phyloP scores from a whole-genome alignment of 345 rosid species.

The Anastatica hierochuntica region DNA sequence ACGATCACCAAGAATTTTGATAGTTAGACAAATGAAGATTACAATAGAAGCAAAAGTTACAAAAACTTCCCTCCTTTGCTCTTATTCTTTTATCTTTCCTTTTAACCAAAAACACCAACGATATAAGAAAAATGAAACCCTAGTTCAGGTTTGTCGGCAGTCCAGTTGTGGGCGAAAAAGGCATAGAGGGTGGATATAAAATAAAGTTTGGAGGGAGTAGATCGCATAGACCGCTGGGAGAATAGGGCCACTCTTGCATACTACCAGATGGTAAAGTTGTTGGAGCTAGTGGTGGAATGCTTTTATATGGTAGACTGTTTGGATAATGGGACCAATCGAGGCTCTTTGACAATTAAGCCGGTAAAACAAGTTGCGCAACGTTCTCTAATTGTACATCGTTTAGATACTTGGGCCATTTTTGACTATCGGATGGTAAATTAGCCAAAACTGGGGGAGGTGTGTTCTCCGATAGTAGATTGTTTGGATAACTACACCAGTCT shows the following conservation, averaged over 20 bases:
- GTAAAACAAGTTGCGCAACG: background rate
- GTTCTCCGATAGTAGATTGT: background rate
- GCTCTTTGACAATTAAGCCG: no score
- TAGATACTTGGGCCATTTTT: no score
- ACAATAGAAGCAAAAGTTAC: background rate
- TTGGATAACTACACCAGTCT: no score
- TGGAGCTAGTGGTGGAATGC: background rate
- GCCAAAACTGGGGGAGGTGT: background rate
- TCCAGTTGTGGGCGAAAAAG: background rate
- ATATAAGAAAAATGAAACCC: background rate
- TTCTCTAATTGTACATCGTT: background rate
- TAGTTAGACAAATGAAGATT: background rate
- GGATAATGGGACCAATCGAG: no score
- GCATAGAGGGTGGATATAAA: background rate
- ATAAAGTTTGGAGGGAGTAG: background rate
- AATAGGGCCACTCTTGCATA: no score
- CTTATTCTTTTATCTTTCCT: no score
- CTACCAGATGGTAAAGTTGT: background rate
- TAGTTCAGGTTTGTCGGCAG: background rate
- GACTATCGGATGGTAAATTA: background rate
- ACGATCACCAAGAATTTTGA: background rate
- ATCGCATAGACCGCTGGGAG: constrained; percentile 35
- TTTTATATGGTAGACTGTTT: no score
- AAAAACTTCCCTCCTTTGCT: background rate
- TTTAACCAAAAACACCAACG: background rate